Percentiles rank a stretch among this genome's conserved stretches.
phyloP scores from a whole-genome alignment of 345 rosid species.

The Syzygium aqueum region DNA sequence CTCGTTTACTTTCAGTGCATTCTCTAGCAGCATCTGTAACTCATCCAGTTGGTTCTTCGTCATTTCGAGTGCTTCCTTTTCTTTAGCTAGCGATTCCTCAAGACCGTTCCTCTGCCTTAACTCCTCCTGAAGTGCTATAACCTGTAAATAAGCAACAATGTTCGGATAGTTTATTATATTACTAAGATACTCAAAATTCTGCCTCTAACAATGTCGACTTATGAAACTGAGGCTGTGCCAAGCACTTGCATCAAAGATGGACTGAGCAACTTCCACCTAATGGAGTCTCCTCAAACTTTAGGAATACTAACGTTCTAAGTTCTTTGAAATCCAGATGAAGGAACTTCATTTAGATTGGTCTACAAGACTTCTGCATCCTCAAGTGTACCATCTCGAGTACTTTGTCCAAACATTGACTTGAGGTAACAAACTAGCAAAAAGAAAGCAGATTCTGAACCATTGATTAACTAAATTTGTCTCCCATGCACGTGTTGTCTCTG shows the following conservation, averaged over 20 bases:
- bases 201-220: not conserved
- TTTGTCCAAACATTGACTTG: not conserved
- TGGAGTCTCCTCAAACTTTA: not conserved
- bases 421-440: not conserved
- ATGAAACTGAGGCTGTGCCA: not conserved
- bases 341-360: not conserved
- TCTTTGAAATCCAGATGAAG: not conserved
- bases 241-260: not conserved
- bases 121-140: slow-evolving; percentile 57
- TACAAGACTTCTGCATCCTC: not conserved
- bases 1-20: slow-evolving; percentile 70
- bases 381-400: not conserved
- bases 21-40: slow-evolving; percentile 51
- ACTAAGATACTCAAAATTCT: not conserved
- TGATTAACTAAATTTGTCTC: not conserved
- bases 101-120: slow-evolving; percentile 51
- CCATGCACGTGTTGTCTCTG: not conserved
- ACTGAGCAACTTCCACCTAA: not conserved
- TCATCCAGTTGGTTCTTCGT: slow-evolving; percentile 29
- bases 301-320: not conserved
- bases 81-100: slow-evolving; percentile 44
- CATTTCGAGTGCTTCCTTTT: slow-evolving; percentile 37
- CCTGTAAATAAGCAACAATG: slow-evolving; percentile 13
- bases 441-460: not conserved
- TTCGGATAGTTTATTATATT: not conserved